Conservation (phyloP, 257 asterid species). For the Solanum paucissectum region DNA sequence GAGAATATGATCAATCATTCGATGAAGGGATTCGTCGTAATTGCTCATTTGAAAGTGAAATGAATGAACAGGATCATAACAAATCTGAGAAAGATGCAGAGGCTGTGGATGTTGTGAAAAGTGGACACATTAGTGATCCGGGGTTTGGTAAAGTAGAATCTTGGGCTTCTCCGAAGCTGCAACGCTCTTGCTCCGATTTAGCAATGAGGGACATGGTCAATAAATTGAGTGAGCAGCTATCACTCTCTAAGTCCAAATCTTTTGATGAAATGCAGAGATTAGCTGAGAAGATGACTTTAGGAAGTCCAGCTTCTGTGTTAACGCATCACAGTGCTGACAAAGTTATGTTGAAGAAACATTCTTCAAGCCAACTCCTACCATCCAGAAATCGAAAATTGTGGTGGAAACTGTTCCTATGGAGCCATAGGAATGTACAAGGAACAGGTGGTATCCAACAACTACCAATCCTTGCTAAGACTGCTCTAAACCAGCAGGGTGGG, state of each 20-base stretch:
- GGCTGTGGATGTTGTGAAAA: conserved; percentile 13
- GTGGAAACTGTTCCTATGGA: conserved; percentile 82
- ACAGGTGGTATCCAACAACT: conserved; percentile 10
- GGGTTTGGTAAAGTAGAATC: conserved; percentile 30
- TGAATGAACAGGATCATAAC: conserved; percentile 5
- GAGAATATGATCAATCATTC: conserved; percentile 12
- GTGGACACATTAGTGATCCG: conserved; percentile 63
- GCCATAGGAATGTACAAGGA: conserved; percentile 52
- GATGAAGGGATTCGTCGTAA: conserved; percentile 1
- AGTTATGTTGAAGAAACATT: conserved; percentile 66
- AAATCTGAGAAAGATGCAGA: conserved; percentile 6
- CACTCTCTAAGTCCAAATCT: conserved; percentile 29
- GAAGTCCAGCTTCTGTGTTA: conserved; percentile 42
- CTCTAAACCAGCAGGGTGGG: conserved; percentile 50
- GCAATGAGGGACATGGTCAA: conserved; percentile 21
- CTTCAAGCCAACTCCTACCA: conserved; percentile 73
- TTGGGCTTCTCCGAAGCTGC: conserved; percentile 39
- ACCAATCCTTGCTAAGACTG: conserved; percentile 15
- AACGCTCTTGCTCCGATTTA: conserved; percentile 59
- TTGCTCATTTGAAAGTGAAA: conserved; percentile 4
- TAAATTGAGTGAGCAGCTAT: conserved; percentile 18
- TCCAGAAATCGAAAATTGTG: conserved; percentile 60
- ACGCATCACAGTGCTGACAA: conserved; percentile 52
- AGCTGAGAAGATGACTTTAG: conserved; percentile 14
- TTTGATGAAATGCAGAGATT: conserved; percentile 41